phyloP scores from a whole-genome alignment of 257 asterid species.

The Lycium ferocissimum region DNA sequence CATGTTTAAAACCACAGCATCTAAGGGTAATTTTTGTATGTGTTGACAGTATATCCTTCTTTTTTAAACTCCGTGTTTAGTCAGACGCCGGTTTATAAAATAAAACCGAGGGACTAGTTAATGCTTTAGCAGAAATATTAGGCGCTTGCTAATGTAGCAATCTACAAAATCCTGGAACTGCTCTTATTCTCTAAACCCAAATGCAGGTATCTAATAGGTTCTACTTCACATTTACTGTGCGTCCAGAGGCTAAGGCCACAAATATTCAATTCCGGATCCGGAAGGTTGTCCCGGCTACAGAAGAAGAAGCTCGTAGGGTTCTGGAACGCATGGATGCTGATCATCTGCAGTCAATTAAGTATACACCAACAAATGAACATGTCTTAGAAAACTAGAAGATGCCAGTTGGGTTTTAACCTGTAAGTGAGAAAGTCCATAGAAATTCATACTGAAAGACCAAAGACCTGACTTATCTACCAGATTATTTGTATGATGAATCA shows the following conservation, averaged over 20 bases:
- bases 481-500: neutral
- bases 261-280: conserved; percentile 67
- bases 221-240: conserved; percentile 86
- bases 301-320: conserved; percentile 88
- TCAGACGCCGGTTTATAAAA: neutral
- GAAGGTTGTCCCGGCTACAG: conserved; percentile 97
- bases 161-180: neutral
- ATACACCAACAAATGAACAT: conserved; percentile 17
- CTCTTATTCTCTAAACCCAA: conserved; percentile 24
- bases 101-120: conserved; percentile 8
- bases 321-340: conserved; percentile 85
- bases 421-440: neutral
- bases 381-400: neutral
- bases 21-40: conserved; percentile 14
- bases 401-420: neutral
- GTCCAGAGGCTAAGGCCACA: conserved; percentile 79
- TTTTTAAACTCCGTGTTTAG: neutral
- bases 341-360: conserved; percentile 39
- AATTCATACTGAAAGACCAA: neutral
- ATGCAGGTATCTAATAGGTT: conserved; percentile 86
- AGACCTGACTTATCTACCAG: neutral
- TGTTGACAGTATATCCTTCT: neutral
- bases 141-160: neutral
- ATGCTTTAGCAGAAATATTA: neutral
- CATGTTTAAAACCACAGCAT: neutral